A percentile compares a stretch with the other conserved stretches of the same genome.
phyloP scores from a whole-genome alignment of 306 rosid genomes.

The Heteromeles arbutifolia region DNA sequence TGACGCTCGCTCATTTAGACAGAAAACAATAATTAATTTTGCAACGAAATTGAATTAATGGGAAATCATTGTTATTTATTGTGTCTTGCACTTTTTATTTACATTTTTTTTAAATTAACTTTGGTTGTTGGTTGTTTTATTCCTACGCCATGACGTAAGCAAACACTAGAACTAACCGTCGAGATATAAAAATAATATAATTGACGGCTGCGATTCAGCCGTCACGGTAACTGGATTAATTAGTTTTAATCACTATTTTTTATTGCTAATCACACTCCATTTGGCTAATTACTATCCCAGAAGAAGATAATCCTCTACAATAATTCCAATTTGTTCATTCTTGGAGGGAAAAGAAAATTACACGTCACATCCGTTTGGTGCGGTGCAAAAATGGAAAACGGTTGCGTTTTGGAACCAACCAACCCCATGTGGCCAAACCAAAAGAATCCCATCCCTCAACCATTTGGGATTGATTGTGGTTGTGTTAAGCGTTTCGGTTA shows the following conservation, averaged over 20 bases:
- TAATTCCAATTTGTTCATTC: not conserved
- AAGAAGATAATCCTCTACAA: not conserved
- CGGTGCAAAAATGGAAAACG: not conserved
- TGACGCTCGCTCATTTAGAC: conserved; percentile 11
- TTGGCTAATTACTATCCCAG: not conserved
- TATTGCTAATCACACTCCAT: not conserved
- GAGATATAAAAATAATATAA: not conserved
- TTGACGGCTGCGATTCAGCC: conserved; percentile 3
- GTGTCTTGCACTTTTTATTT: conserved; percentile 3
- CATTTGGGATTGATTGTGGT: no score
- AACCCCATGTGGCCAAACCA: not conserved
- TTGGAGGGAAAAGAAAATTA: not conserved
- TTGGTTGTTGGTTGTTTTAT: not conserved
- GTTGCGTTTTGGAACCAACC: not conserved
- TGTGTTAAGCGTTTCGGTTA: no score
- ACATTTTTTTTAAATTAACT: not conserved
- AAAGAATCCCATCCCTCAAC: not conserved
- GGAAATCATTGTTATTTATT: conserved; percentile 9
- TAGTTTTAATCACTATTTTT: not conserved
- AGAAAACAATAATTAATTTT: not conserved
- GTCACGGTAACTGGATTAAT: not conserved
- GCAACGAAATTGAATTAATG: not conserved
- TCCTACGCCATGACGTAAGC: not conserved
- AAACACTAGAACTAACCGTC: not conserved
- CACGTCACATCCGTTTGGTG: not conserved